Base-by-base conservation (phyloP, 108 stramenopile species). In the Thalassiosira profunda region DNA sequence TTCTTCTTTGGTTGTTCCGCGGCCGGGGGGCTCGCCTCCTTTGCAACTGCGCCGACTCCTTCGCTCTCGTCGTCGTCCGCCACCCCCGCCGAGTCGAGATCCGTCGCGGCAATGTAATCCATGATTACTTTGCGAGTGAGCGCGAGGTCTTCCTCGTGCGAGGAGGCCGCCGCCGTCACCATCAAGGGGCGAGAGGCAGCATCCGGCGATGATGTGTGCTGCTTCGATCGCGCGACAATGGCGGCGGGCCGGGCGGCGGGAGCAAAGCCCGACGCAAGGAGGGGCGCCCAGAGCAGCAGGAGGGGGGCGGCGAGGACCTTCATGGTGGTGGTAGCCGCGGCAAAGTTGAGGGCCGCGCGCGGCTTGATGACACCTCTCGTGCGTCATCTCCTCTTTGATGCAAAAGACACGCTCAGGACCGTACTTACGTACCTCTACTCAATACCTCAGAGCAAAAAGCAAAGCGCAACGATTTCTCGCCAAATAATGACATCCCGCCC, bases 41-140 rank as follows among this genome's bases (percentile, higher is more conserved):
- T n/a, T n/a, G n/a, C n/a, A n/a, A n/a, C n/a, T n/a, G n/a, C n/a
- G n/a, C n/a, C n/a, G n/a, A n/a, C n/a, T n/a, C n/a, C n/a, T n/a
- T n/a, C n/a, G n/a, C n/a, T n/a, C n/a, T 6, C 21, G 21, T 36
- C 46, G 20, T 38, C 63, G n/a, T 25, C 57, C 11, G 58, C 66
- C 5, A 55, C 62, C 11, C 21, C 21, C 3, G 42, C 15, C 21
- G 10, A 18, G 10, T 10, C 45, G 24, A 41, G 45, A 11, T 48
- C 51, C 18, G 29, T 28, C 6, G 30, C 18, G 29, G 51, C 23
- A 10, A 52, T 28, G 37, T 80, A 76, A 46, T 76, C 75, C 80
- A 84, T 57, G 43, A 84, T 84, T 23, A 84, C 52, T 59, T 81
- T 25, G 47, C 81, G 56, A 35, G 83, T 80, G n/a, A 84, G 60